Conservation (phyloP, 495 filamentous ascomycete species). For the Hypoxylon rickii region DNA sequence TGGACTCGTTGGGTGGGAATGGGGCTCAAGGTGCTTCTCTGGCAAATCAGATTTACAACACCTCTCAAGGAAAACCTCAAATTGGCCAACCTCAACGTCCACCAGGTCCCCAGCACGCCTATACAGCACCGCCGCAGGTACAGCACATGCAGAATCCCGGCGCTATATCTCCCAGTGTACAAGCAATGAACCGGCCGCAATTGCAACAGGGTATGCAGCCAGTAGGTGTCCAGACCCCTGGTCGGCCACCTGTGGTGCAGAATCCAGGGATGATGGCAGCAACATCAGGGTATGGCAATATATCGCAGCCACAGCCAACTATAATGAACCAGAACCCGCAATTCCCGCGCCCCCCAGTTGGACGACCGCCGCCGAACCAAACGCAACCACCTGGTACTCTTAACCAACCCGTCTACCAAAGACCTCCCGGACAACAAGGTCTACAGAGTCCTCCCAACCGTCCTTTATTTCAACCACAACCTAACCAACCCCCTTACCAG, state of each 20-base stretch:
- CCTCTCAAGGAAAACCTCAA: slow-evolving; percentile 6
- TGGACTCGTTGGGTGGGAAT: slow-evolving; percentile 30
- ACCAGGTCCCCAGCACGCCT: slow-evolving; percentile 25
- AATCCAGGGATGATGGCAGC: slow-evolving; percentile 22
- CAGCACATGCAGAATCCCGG: slow-evolving; percentile 10
- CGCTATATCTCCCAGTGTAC: slow-evolving; percentile 6
- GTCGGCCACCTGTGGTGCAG: slow-evolving; percentile 32
- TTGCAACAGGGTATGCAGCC: slow-evolving; percentile 24
- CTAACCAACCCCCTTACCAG: slow-evolving; percentile 17
- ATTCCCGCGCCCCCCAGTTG: slow-evolving; percentile 17
- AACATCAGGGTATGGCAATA: slow-evolving; percentile 9
- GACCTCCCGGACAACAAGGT: slow-evolving; percentile 1
- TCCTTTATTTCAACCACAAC: slow-evolving; percentile 19
- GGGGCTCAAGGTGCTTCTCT: slow-evolving; percentile 27
- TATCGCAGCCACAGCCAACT: slow-evolving; percentile 1
- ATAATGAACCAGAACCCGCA: slow-evolving; percentile 18
- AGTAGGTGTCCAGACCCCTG: slow-evolving; percentile 16
- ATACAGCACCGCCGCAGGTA: slow-evolving; percentile 31
- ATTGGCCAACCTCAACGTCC: slow-evolving; percentile 22
- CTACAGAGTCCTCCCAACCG: slow-evolving; percentile 9
- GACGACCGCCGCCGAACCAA: slow-evolving; percentile 19
- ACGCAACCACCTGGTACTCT: slow-evolving; percentile 10
- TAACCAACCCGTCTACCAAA: slow-evolving; percentile 15
- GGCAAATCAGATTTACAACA: slow-evolving; percentile 24
- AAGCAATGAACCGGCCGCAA: slow-evolving; percentile 9